A percentile compares a stretch with the other conserved stretches of the same genome.
phyloP scores from a whole-genome alignment of 2,329 filamentous ascomycete species.

The Volutella citrinella region DNA sequence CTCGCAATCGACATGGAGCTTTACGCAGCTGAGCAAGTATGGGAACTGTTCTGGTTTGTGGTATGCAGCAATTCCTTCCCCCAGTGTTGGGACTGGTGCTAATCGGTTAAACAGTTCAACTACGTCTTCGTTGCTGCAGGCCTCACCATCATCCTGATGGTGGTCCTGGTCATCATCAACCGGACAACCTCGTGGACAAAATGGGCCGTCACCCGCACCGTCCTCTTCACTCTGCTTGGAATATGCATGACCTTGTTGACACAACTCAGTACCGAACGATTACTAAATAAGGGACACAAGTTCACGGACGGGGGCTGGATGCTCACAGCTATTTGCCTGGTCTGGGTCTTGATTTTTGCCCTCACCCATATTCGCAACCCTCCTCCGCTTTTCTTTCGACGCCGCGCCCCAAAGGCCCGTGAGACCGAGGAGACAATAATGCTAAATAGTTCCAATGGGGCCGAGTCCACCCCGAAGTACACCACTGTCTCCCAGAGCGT shows the following conservation, averaged over 20 bases:
- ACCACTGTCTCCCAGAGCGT: too few relatives aligned
- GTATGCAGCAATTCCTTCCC: conserved; percentile 18
- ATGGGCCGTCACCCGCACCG: conserved; percentile 30
- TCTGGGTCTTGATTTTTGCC: conserved; percentile 32
- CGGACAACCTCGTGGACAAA: conserved; percentile 28
- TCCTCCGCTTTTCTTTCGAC: conserved; percentile 18
- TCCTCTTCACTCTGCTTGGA: conserved; percentile 27
- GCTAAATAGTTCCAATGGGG: conserved; percentile 9
- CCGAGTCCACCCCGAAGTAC: too few relatives aligned
- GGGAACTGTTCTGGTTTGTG: conserved; percentile 27
- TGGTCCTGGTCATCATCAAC: conserved; percentile 27
- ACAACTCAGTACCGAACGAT: too few relatives aligned
- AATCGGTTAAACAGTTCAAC: conserved; percentile 24
- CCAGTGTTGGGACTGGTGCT: not conserved
- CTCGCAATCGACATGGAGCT: too few relatives aligned
- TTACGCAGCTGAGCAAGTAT: too few relatives aligned
- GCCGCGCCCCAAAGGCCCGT: too few relatives aligned
- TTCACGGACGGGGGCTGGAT: conserved; percentile 30
- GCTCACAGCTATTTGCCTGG: conserved; percentile 30
- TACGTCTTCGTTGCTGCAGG: conserved; percentile 34
- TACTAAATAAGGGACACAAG: too few relatives aligned
- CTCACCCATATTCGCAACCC: conserved; percentile 32
- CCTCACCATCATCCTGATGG: conserved; percentile 30
- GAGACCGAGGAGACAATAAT: too few relatives aligned
- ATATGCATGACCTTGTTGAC: conserved; percentile 28